Conservation (phyloP, 768 basidiomycete genomes). For the Cyathus striatus region DNA sequence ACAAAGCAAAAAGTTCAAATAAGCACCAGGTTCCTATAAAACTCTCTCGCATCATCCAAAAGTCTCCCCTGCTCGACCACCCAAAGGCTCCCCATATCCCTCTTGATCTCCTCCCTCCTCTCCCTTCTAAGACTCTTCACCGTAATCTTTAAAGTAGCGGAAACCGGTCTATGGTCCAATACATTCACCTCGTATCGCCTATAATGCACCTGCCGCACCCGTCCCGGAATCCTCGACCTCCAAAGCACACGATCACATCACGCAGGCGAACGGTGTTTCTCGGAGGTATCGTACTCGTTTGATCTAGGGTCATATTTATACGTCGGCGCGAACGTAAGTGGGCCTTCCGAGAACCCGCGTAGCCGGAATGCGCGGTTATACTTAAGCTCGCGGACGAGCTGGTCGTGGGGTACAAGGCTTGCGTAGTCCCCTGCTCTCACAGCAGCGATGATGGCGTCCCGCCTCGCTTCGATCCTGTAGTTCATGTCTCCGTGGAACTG, state of each 20-base stretch:
- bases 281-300: conserved; percentile 79
- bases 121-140: conserved; percentile 69
- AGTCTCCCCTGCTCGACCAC: conserved; percentile 34
- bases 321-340: conserved; percentile 80
- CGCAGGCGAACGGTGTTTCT: conserved; percentile 85
- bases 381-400: conserved; percentile 85
- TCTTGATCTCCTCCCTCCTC: conserved; percentile 50
- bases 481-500: conserved; percentile 94
- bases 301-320: conserved; percentile 91
- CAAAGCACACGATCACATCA: conserved; percentile 97
- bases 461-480: conserved; percentile 92
- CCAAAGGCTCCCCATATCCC: conserved; percentile 55
- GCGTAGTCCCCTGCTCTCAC: conserved; percentile 64
- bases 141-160: conserved; percentile 67
- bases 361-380: conserved; percentile 85
- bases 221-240: conserved; percentile 48
- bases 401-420: conserved; percentile 71
- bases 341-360: conserved; percentile 77
- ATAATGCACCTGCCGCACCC: conserved; percentile 70
- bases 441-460: conserved; percentile 74
- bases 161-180: conserved; percentile 88
- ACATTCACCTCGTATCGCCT: conserved; percentile 80
- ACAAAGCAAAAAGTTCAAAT: no score
- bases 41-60: conserved; percentile 31
- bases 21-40: conserved; percentile 32